These are phyloP conservation scores for Gossypioides kirkii DNA, from an alignment of 345 rosid species.

Conservation along the genomic window DNA sequence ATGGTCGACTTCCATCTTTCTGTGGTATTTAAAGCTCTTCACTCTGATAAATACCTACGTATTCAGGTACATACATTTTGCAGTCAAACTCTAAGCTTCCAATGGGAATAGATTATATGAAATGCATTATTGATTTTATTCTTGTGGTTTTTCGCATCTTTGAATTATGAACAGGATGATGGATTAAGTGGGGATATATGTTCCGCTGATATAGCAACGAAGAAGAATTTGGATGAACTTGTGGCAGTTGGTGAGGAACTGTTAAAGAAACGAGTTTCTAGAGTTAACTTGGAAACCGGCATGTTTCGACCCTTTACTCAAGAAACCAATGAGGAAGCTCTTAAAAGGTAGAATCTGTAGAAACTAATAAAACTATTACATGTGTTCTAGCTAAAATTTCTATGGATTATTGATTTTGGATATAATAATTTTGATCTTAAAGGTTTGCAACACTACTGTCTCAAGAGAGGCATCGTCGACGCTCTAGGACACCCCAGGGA, in stretches of 20 bases:
- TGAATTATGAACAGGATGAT: conserved; percentile 43
- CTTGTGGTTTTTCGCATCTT: neutral
- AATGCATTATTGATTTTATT: neutral
- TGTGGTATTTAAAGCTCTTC: conserved; percentile 43
- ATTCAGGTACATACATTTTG: conserved; percentile 35
- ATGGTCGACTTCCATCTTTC: conserved; percentile 60
- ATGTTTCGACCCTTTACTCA: conserved; percentile 23
- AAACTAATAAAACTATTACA: neutral
- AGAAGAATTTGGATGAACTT: conserved; percentile 50
- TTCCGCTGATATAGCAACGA: conserved; percentile 57
- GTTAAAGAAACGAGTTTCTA: conserved; percentile 50
- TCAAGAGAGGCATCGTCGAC: conserved; percentile 7
- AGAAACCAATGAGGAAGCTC: conserved; percentile 54
- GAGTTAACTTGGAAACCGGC: conserved; percentile 59
- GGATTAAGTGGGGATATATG: conserved; percentile 46
- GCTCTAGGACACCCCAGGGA: conserved; percentile 2
- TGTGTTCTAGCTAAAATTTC: neutral
- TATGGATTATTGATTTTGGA: neutral
- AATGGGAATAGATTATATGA: neutral
- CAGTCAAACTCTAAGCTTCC: neutral
- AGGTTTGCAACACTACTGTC: conserved; percentile 9
- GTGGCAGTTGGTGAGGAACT: conserved; percentile 51
- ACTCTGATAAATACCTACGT: conserved; percentile 35
- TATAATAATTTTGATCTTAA: neutral
- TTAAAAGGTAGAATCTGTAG: conserved; percentile 16